Percentiles rank a stretch among this genome's conserved stretches.
Evolutionary conservation across 1,139 yeast species (phyloP).

Genomic region (Zygosaccharomyces pseudobailii): DNA sequence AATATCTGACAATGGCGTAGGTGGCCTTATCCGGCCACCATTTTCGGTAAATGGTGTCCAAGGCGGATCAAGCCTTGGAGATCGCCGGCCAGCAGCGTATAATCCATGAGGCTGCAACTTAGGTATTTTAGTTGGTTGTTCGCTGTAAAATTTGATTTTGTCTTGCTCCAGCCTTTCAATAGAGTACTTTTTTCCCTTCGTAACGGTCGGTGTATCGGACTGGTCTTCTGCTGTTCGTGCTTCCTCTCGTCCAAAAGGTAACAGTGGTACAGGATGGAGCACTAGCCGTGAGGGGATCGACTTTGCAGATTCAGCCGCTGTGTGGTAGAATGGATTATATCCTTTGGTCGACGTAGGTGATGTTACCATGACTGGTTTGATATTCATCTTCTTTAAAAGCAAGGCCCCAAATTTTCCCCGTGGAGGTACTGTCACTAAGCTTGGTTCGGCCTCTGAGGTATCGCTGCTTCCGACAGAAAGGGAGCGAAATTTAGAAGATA

Average conservation of each 20-base stretch:
- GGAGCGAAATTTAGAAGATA: constrained; percentile 5
- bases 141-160: constrained; percentile 11
- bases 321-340: constrained; percentile 20
- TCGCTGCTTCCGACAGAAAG: constrained; percentile 9
- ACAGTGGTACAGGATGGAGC: constrained; percentile 7
- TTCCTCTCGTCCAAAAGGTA: constrained; percentile 5
- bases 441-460: constrained; percentile 4
- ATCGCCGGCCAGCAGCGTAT: not conserved
- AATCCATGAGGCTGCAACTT: constrained; percentile 5
- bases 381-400: constrained; percentile 36
- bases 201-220: not conserved
- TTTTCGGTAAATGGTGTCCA: constrained; percentile 16
- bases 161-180: constrained; percentile 7
- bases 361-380: constrained; percentile 39
- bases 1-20: constrained; percentile 22
- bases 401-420: constrained; percentile 34
- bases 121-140: constrained; percentile 13
- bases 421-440: constrained; percentile 1
- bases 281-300: constrained; percentile 6
- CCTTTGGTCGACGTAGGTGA: constrained; percentile 37
- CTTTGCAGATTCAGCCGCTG: constrained; percentile 3
- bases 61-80: constrained; percentile 2
- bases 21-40: constrained; percentile 14
- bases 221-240: not conserved
- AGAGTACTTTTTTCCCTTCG: not conserved